A percentile compares a stretch with the other conserved stretches of the same genome.
Evolutionary conservation across 129 eudicot species (phyloP).

Genomic region (Lactuca sativa): DNA sequence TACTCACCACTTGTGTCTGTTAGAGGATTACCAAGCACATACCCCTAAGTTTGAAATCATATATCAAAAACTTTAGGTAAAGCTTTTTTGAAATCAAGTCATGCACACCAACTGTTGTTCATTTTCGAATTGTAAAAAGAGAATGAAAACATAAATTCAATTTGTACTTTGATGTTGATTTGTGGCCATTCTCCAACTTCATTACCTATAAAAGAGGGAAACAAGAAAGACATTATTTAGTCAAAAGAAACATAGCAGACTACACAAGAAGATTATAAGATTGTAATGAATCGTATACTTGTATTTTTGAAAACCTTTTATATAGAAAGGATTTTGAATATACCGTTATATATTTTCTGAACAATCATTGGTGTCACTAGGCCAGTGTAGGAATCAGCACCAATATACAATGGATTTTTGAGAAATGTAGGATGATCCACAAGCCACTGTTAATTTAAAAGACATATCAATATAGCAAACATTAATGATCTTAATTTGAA

Average conservation of each 20-base stretch:
- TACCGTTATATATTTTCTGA: background rate
- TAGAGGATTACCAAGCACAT: conserved; percentile 19
- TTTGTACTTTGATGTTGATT: too few relatives aligned
- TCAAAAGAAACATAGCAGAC: too few relatives aligned
- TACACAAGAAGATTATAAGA: background rate
- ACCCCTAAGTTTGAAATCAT: conserved; percentile 2
- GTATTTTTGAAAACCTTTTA: too few relatives aligned
- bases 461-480: background rate
- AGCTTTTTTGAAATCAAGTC: too few relatives aligned
- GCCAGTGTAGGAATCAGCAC: conserved; percentile 51
- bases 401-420: conserved; percentile 37
- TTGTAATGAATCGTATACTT: too few relatives aligned
- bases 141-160: background rate
- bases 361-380: conserved; percentile 36
- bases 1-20: background rate
- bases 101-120: background rate
- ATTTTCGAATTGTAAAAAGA: background rate
- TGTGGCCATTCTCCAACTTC: too few relatives aligned
- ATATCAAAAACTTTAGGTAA: too few relatives aligned
- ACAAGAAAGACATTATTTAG: background rate
- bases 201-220: too few relatives aligned
- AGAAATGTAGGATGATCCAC: conserved; percentile 14
- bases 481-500: too few relatives aligned
- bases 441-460: conserved; percentile 40
- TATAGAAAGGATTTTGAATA: too few relatives aligned